phyloP scores from a whole-genome alignment of 2,329 filamentous ascomycete genomes.

The Penicillium sp. region DNA sequence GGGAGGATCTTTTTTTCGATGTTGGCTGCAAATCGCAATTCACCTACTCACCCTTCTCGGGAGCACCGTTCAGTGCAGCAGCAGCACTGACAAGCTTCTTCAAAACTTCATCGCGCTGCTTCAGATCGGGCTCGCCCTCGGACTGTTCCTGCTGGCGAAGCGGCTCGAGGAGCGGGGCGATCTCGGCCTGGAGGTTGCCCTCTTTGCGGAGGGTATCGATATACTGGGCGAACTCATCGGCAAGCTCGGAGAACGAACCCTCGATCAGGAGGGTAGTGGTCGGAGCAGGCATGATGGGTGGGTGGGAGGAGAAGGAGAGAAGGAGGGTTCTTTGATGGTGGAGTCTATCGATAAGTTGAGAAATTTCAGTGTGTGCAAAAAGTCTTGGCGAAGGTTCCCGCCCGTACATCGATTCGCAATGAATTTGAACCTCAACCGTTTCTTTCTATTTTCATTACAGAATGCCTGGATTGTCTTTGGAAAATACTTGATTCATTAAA shows the following conservation, averaged over 20 bases:
- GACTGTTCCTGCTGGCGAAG: slow-evolving; percentile 50
- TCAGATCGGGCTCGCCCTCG: slow-evolving; percentile 49
- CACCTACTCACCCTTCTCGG: slow-evolving; percentile 65
- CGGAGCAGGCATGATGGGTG: slow-evolving; percentile 51
- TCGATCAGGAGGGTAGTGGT: slow-evolving; percentile 68
- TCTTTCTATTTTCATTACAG: too few relatives aligned
- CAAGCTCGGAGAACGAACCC: slow-evolving; percentile 87
- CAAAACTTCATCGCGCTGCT: slow-evolving; percentile 74
- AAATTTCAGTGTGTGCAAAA: slow-evolving; percentile 42
- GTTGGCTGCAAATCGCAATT: slow-evolving; percentile 8
- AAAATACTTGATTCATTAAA: too few relatives aligned
- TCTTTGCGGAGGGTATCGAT: slow-evolving; percentile 74
- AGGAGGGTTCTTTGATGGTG: slow-evolving; percentile 30
- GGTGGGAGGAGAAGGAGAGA: slow-evolving; percentile 16
- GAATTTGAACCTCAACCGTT: too few relatives aligned
- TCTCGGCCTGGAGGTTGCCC: slow-evolving; percentile 53
- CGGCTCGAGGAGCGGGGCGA: slow-evolving; percentile 61
- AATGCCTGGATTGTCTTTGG: too few relatives aligned
- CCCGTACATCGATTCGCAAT: too few relatives aligned
- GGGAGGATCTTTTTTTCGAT: slow-evolving; percentile 6
- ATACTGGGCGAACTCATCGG: slow-evolving; percentile 90
- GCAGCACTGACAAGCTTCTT: slow-evolving; percentile 83
- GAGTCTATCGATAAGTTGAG: slow-evolving; percentile 35
- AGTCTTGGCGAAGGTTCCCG: slow-evolving; percentile 31
- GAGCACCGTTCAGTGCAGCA: slow-evolving; percentile 68